Conservation (phyloP, 495 filamentous ascomycete species). For the Penicillium ochrochloron region DNA sequence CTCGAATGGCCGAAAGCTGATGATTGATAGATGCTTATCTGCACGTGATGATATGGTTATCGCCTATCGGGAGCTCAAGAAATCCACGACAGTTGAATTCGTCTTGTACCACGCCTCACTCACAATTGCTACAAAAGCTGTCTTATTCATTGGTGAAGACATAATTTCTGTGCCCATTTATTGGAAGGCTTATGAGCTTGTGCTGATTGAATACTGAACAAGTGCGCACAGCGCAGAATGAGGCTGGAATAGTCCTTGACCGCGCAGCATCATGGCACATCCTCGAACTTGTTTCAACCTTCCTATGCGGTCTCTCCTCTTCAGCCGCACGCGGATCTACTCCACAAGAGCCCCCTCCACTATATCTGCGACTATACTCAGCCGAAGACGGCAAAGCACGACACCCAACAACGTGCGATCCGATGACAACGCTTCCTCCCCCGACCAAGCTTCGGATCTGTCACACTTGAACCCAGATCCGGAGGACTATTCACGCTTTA, state of each 20-base stretch:
- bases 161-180: no score
- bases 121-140: not conserved
- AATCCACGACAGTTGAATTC: slow-evolving; percentile 21
- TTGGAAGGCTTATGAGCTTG: not conserved
- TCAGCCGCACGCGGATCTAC: slow-evolving; percentile 11
- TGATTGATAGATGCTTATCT: slow-evolving; percentile 17
- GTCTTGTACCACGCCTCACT: not conserved
- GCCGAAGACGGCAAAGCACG: slow-evolving; percentile 43
- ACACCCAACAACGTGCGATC: slow-evolving; percentile 24
- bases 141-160: not conserved
- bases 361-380: slow-evolving; percentile 33
- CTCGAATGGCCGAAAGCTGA: not conserved
- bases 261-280: slow-evolving; percentile 30
- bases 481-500: slow-evolving; percentile 77
- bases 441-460: slow-evolving; percentile 36
- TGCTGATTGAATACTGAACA: not conserved
- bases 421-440: slow-evolving; percentile 14
- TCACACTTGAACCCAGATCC: slow-evolving; percentile 78
- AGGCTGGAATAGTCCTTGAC: slow-evolving; percentile 18
- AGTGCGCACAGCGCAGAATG: slow-evolving; percentile 20
- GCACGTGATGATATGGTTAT: slow-evolving; percentile 20
- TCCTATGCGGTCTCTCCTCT: slow-evolving; percentile 19
- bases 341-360: slow-evolving; percentile 36
- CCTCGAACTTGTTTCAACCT: slow-evolving; percentile 31
- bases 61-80: slow-evolving; percentile 18